Conservation (phyloP, 305 asterid genomes). For the Rubia tinctorum region DNA sequence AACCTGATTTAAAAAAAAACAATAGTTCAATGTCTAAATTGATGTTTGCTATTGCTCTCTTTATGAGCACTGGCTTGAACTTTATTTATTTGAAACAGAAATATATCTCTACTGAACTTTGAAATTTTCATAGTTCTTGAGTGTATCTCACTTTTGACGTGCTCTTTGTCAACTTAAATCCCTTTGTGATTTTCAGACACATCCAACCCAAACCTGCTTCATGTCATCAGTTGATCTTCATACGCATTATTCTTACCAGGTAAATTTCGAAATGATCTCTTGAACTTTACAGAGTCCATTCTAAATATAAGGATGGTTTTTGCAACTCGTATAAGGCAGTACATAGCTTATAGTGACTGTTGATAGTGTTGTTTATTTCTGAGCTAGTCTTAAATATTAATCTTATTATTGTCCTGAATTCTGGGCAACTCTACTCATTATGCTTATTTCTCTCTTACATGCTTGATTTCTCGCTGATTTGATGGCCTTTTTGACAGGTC, state of each 20-base stretch:
- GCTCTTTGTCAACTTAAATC: neutral
- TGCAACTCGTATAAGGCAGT: neutral
- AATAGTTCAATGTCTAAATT: neutral
- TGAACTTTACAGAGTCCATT: neutral
- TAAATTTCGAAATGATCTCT: constrained; percentile 16
- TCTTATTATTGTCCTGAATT: neutral
- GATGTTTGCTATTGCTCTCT: neutral
- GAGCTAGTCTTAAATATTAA: neutral
- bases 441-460: neutral
- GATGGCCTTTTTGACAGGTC: constrained; percentile 45
- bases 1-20: neutral
- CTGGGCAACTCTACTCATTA: neutral
- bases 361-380: neutral
- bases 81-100: neutral
- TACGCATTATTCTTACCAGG: constrained; percentile 99
- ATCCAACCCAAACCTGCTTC: constrained; percentile 96
- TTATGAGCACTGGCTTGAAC: neutral
- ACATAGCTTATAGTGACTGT: neutral
- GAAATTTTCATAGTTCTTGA: neutral
- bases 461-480: neutral
- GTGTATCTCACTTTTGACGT: neutral
- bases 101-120: neutral
- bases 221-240: constrained; percentile 99
- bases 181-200: constrained; percentile 65
- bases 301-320: too few relatives aligned